Percentiles rank a stretch among this genome's conserved stretches.
These are phyloP conservation scores for Myriosclerotinia duriaeana DNA, from an alignment of 2,329 filamentous ascomycete genomes.

Conservation along the genomic window DNA sequence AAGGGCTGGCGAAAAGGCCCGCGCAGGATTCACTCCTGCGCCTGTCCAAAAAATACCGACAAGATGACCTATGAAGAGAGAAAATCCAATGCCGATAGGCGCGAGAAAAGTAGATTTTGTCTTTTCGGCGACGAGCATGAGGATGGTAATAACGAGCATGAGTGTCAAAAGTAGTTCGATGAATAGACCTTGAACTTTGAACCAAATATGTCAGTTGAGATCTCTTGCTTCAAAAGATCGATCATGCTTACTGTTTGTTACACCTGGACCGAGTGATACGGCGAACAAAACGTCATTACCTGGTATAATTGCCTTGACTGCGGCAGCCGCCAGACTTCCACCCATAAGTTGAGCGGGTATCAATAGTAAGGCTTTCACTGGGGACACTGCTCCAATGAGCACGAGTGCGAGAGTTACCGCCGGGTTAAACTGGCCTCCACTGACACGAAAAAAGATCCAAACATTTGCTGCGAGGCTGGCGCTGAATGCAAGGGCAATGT, in stretches of 20 bases:
- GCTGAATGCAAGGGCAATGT: conserved; percentile 32
- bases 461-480: conserved; percentile 53
- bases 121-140: conserved; percentile 44
- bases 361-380: conserved; percentile 33
- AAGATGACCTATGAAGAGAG: conserved; percentile 45
- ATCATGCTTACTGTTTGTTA: conserved; percentile 9
- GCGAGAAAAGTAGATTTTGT: conserved; percentile 47
- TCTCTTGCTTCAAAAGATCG: neutral
- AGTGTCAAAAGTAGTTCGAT: conserved; percentile 50
- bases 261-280: conserved; percentile 20
- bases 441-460: conserved; percentile 57
- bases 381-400: conserved; percentile 38
- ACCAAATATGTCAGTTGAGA: neutral
- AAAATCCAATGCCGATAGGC: conserved; percentile 49
- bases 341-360: conserved; percentile 38
- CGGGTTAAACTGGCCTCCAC: conserved; percentile 43
- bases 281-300: conserved; percentile 16
- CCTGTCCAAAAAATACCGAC: conserved; percentile 49
- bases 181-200: conserved; percentile 44
- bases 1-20: conserved; percentile 48
- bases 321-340: conserved; percentile 42
- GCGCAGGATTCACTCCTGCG: conserved; percentile 48
- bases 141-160: conserved; percentile 49
- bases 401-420: conserved; percentile 40
- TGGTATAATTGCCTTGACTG: conserved; percentile 40